Evolutionary conservation across 2,329 filamentous ascomycete genomes (phyloP), one percentile per base, ranked within the genome.

Genomic region (Fusarium proliferatum): DNA sequence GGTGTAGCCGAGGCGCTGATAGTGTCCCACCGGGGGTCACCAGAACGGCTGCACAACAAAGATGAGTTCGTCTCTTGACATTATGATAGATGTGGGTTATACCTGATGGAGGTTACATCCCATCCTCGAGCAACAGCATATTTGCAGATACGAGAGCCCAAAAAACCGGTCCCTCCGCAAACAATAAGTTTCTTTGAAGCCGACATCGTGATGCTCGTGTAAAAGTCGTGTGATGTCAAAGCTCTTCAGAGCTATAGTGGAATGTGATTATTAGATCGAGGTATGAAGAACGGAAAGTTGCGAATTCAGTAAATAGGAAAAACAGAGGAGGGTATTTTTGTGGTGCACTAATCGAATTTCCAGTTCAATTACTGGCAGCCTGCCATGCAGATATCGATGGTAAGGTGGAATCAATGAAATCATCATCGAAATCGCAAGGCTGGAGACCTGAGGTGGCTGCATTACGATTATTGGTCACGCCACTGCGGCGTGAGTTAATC

Each of bases 21-120:
- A 21, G 90, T 86, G 62, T 93, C 89, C 96, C 96, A 99, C 77
- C 88, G 89, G 21, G 96, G 96, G 78, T 95, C 91, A 69, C 96
- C 96, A 41, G 95, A 97, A 77, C 96, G 96, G 82, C 95, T 97
- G 76, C 69, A 55, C 48, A 52, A 57, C 28, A 73, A 73, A 60
- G 66, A 74, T 76, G 78, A 76, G 72, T 48, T 67, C 48, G 28
- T 30, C 36, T 46, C 5, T n/a, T 45, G 21, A 59, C 49, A 28
- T 42, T 63, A 55, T 52, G 43, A 30, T 65, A 60, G 45, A 48
- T 30, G 48, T 58, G 42, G 36, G 28, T 52, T 77, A 67, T 90
- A 95, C 94, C 95, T 97, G 78, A 99, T 91, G 10, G 95, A 98
- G 28, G 91, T 96, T 53, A 98, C 96, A 64, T 95, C 90, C 96